Evolutionary conservation across 2,329 filamentous ascomycete genomes (phyloP).

Genomic region (Gliomastix tumulicola): DNA sequence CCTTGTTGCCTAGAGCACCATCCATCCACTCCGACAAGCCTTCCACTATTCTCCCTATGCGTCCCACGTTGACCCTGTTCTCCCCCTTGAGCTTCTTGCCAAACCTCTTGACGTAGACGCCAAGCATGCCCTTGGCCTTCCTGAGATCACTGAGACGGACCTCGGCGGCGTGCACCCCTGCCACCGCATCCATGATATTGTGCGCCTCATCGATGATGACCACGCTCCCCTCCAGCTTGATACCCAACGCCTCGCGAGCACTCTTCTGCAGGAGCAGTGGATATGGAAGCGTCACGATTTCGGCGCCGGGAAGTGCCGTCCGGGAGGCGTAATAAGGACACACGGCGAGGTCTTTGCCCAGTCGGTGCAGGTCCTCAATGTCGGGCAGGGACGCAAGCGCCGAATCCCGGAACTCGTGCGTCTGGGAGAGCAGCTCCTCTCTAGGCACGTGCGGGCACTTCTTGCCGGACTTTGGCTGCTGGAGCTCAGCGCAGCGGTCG

Average conservation of each 20-base stretch:
- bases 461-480: constrained; percentile 54
- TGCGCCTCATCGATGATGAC: constrained; percentile 98
- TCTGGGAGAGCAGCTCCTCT: constrained; percentile 64
- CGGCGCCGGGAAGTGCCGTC: constrained; percentile 70
- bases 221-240: constrained; percentile 80
- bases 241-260: constrained; percentile 78
- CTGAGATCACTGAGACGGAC: constrained; percentile 68
- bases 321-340: constrained; percentile 97
- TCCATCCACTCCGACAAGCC: constrained; percentile 67
- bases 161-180: constrained; percentile 76
- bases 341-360: constrained; percentile 73
- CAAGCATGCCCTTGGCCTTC: constrained; percentile 67
- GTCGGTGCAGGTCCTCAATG: constrained; percentile 78
- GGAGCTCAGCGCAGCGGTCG: constrained; percentile 83
- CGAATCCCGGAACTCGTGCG: constrained; percentile 79
- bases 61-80: constrained; percentile 85
- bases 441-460: constrained; percentile 72
- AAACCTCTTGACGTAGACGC: constrained; percentile 79
- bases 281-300: constrained; percentile 91
- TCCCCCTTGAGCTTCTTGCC: constrained; percentile 83
- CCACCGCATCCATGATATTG: constrained; percentile 93
- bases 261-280: constrained; percentile 81
- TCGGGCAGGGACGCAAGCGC: constrained; percentile 80
- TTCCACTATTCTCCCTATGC: constrained; percentile 76
- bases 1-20: constrained; percentile 39